These are phyloP conservation scores for Eucalyptus globulus DNA, from an alignment of 345 rosid genomes.

Conservation along the genomic window DNA sequence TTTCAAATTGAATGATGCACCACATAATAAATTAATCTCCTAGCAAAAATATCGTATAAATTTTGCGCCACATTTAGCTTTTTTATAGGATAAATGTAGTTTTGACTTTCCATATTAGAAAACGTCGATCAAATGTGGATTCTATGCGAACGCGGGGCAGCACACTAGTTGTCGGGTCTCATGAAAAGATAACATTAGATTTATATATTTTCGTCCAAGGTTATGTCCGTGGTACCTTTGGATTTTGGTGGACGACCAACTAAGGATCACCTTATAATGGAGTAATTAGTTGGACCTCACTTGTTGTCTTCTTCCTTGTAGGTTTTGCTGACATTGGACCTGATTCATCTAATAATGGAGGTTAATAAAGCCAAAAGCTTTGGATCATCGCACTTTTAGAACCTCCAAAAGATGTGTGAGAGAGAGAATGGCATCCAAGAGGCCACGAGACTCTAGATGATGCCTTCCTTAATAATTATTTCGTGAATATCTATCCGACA, in stretches of 20 bases:
- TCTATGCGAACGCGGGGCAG: not conserved
- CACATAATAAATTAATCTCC: not conserved
- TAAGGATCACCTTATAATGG: not conserved
- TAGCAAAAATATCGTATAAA: not conserved
- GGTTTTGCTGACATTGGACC: not conserved
- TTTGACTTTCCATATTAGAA: not conserved
- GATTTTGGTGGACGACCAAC: not conserved
- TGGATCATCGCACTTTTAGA: not conserved
- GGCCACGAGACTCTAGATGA: not conserved
- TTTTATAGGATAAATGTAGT: not conserved
- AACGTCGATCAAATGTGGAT: not conserved
- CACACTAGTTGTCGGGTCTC: not conserved
- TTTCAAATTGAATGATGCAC: not conserved
- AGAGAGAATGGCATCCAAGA: not conserved
- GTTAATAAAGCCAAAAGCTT: not conserved
- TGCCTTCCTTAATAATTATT: not conserved
- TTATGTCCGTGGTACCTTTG: not conserved
- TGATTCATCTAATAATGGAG: not conserved
- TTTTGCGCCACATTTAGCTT: not conserved
- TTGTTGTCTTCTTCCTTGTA: not conserved
- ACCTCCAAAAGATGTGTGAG: not conserved
- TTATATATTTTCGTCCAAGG: not conserved
- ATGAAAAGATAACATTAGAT: not conserved
- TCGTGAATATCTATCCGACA: not conserved
- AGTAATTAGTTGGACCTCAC: not conserved